Evolutionary conservation across 2,329 filamentous ascomycete species (phyloP).

Genomic region (Dothistroma septosporum): DNA sequence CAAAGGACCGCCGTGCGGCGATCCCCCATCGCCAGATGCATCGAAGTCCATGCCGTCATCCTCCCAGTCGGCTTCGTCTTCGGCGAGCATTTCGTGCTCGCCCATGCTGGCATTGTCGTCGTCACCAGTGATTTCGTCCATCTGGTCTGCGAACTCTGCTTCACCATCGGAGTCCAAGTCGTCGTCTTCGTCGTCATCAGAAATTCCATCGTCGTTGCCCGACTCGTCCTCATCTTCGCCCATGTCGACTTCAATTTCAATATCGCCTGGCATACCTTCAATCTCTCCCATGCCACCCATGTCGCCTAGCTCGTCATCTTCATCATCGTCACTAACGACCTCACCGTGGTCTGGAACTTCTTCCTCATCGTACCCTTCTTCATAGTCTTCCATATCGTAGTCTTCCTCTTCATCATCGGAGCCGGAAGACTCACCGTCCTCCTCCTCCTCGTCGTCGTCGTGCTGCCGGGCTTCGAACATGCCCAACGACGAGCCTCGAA

Average conservation of each 20-base stretch:
- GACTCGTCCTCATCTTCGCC: conserved; percentile 61
- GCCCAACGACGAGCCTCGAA: conserved; percentile 90
- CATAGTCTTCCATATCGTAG: conserved; percentile 88
- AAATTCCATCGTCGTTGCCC: conserved; percentile 52
- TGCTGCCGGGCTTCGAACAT: conserved; percentile 85
- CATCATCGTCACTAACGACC: conserved; percentile 82
- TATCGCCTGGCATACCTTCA: conserved; percentile 59
- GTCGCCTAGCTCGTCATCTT: conserved; percentile 64
- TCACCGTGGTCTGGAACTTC: conserved; percentile 80
- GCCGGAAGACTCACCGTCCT: conserved; percentile 43
- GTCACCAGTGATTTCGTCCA: conserved; percentile 47
- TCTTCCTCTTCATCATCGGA: conserved; percentile 38
- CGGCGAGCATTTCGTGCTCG: conserved; percentile 39
- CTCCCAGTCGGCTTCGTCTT: conserved; percentile 44
- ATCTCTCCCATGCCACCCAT: conserved; percentile 64
- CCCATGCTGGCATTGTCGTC: conserved; percentile 45
- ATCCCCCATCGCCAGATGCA: conserved; percentile 46
- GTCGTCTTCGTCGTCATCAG: conserved; percentile 58
- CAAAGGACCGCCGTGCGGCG: conserved; percentile 32
- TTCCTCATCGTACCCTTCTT: conserved; percentile 79
- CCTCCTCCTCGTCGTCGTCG: conserved; percentile 73
- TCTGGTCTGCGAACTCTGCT: conserved; percentile 58
- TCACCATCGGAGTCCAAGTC: conserved; percentile 53
- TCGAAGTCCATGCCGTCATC: conserved; percentile 42
- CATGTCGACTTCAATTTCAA: conserved; percentile 74